phyloP scores from a whole-genome alignment of 1,139 yeast species.

The Sugiyamaella grinbergsii region DNA sequence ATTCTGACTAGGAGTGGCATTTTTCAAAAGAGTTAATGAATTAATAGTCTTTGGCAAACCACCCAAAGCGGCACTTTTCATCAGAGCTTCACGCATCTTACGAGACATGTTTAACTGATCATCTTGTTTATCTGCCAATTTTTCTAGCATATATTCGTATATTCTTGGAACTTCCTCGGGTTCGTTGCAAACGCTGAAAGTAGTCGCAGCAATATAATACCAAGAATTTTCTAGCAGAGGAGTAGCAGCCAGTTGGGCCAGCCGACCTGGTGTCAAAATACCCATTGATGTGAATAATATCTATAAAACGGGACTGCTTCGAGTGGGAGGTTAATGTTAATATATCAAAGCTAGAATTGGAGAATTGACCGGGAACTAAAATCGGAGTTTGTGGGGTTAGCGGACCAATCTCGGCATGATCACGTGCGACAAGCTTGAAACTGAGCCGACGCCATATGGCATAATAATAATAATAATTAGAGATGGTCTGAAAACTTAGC shows the following conservation, averaged over 20 bases:
- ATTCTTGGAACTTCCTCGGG: constrained; percentile 79
- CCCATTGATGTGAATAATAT: constrained; percentile 25
- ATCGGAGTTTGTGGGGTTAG: not conserved
- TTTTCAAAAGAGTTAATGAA: constrained; percentile 64
- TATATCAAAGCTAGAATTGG: not conserved
- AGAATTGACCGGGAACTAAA: too few relatives aligned
- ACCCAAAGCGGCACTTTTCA: constrained; percentile 74
- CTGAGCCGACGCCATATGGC: too few relatives aligned
- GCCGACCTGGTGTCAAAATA: constrained; percentile 61
- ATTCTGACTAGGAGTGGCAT: constrained; percentile 60
- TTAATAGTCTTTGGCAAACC: constrained; percentile 88
- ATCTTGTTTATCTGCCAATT: constrained; percentile 25
- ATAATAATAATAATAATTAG: too few relatives aligned
- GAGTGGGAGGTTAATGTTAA: not conserved
- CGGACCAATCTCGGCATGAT: not conserved
- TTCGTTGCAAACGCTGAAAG: constrained; percentile 76
- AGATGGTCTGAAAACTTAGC: too few relatives aligned
- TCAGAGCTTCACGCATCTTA: constrained; percentile 70
- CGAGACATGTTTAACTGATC: constrained; percentile 47
- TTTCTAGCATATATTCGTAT: constrained; percentile 67
- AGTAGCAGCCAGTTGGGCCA: constrained; percentile 56
- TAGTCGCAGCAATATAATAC: constrained; percentile 79
- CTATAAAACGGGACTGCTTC: not conserved
- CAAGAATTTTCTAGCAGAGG: constrained; percentile 60
- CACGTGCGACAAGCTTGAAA: too few relatives aligned